Base-by-base conservation (phyloP, 192 early-diverging fungal genomes). In the Linnemannia schmuckeri region DNA sequence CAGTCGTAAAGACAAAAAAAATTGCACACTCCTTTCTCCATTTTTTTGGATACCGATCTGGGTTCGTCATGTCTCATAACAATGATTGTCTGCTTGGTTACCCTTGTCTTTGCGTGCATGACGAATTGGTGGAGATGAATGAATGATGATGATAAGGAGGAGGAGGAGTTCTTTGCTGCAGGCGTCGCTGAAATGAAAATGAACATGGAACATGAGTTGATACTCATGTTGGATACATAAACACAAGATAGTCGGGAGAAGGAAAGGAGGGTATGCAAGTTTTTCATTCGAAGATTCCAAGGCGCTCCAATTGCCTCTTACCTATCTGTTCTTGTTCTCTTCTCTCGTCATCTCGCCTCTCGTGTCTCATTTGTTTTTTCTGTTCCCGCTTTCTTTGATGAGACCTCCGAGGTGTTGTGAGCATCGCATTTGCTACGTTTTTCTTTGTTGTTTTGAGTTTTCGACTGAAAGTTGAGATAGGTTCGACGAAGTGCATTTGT, bases 221-320 rank as follows among this genome's bases (percentile, higher is more conserved):
- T 46, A 46, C 44, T 46, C 44, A 10, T 46, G 44, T 46, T 13
- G 44, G 12, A 46, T 46, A 46, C 12, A 52, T 52, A 20, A 52
- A 52, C 49, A 52, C 44, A 12, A 30, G 9, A n/a, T 27, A 63
- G 10, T 3, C 27, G 0, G 22, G 27, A 30, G 27, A 13, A 33
- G 4, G 57, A 0, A 27, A 30, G 57, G 61, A 33, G 27, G 30
- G 30, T 8, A 15, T 52, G 49, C 49, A 66, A 33, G 61, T 10
- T 66, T 66, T 66, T 66, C 61, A 66, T 66, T 66, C 30, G 61
- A 66, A 33, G 55, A 61, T 61, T 61, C 55, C n/a, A 61, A 61
- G 12, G 61, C 30, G 61, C 33, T 35, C 61, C 61, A 63, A 63
- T 63, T 27, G 10, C 27, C 12, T 63, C 22, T 33, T 27, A 30